phyloP scores from a whole-genome alignment of 2,329 filamentous ascomycete species.

The Colletotrichum acutatum region DNA sequence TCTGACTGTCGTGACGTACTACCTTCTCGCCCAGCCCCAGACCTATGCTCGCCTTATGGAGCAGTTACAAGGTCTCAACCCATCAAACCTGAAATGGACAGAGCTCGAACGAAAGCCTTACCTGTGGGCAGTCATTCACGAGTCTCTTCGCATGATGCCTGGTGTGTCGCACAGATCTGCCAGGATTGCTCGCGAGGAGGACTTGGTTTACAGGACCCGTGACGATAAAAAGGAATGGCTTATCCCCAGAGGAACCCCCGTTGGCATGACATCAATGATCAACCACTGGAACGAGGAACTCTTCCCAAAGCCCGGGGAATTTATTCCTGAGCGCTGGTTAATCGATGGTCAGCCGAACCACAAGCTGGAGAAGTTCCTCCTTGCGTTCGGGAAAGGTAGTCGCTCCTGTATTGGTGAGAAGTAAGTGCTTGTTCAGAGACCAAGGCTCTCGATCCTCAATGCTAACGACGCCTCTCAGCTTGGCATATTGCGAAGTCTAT shows the following conservation, averaged over 20 bases:
- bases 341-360: slow-evolving; percentile 28
- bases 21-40: slow-evolving; percentile 42
- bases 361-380: slow-evolving; percentile 35
- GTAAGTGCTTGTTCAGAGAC: slow-evolving; percentile 19
- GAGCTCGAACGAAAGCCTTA: slow-evolving; percentile 53
- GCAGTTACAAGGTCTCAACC: slow-evolving; percentile 42
- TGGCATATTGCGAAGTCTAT: slow-evolving; percentile 45
- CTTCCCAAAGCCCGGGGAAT: slow-evolving; percentile 36
- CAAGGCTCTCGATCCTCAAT: not conserved
- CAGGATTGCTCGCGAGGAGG: slow-evolving; percentile 37
- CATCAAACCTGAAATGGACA: slow-evolving; percentile 40
- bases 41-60: slow-evolving; percentile 39
- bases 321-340: slow-evolving; percentile 41
- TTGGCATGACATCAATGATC: slow-evolving; percentile 38
- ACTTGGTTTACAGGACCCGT: slow-evolving; percentile 39
- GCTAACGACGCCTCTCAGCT: slow-evolving; percentile 32
- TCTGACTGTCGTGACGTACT: slow-evolving; percentile 42
- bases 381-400: slow-evolving; percentile 38
- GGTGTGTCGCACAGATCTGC: slow-evolving; percentile 37
- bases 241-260: slow-evolving; percentile 36
- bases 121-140: slow-evolving; percentile 40
- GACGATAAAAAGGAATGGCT: slow-evolving; percentile 36
- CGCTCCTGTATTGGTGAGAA: slow-evolving; percentile 39
- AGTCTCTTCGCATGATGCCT: slow-evolving; percentile 39
- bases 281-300: slow-evolving; percentile 37